These are phyloP conservation scores for Prunus dulcis DNA, from an alignment of 306 rosid species.

Conservation along the genomic window DNA sequence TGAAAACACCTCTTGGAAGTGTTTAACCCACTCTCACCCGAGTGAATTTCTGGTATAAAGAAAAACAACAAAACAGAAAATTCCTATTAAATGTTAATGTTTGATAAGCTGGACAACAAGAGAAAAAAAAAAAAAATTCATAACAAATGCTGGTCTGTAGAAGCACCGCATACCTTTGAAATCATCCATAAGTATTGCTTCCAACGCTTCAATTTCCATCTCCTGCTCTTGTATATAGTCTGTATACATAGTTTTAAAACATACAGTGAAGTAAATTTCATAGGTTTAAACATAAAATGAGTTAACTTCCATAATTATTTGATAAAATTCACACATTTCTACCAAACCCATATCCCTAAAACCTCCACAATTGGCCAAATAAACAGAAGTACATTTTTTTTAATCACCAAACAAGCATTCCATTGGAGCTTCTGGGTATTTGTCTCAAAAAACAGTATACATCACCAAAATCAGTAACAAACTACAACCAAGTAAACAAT, in stretches of 20 bases:
- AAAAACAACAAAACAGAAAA: constrained; percentile 20
- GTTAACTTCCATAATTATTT: background rate
- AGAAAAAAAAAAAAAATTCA: background rate
- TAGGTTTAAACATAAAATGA: background rate
- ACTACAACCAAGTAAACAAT: background rate
- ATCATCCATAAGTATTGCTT: constrained; percentile 96
- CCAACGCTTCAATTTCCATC: constrained; percentile 97
- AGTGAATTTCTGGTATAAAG: constrained; percentile 68
- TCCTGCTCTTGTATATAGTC: constrained; percentile 85
- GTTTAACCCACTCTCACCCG: constrained; percentile 87
- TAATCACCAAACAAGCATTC: background rate
- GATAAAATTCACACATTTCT: background rate
- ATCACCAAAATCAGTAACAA: background rate
- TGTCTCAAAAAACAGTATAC: background rate
- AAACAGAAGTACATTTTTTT: background rate
- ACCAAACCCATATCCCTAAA: constrained; percentile 1
- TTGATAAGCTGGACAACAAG: background rate
- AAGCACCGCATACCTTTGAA: constrained; percentile 63
- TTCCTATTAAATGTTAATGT: constrained; percentile 2
- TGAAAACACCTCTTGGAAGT: constrained; percentile 81
- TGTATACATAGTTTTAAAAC: constrained; percentile 18
- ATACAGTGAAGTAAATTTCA: background rate
- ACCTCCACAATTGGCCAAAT: background rate
- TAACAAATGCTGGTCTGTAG: background rate
- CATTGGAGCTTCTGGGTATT: background rate